These are phyloP conservation scores for Xanthoparmelia taractica DNA, from an alignment of 495 filamentous ascomycete species.

Conservation along the genomic window DNA sequence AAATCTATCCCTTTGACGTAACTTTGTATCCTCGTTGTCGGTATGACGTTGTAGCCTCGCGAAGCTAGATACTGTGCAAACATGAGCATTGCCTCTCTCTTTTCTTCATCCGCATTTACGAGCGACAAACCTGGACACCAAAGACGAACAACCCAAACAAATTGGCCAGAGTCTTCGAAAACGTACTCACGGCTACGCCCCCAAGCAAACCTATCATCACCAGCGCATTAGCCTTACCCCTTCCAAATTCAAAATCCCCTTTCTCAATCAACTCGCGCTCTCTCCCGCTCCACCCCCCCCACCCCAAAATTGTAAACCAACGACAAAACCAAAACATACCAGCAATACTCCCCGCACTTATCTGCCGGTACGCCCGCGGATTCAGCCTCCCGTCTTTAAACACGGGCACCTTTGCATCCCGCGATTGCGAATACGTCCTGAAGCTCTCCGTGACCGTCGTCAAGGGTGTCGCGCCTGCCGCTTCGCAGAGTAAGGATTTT, in stretches of 20 bases:
- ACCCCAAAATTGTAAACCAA: neutral
- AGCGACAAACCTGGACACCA: slow-evolving; percentile 55
- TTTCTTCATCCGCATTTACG: slow-evolving; percentile 6
- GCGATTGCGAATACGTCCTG: slow-evolving; percentile 21
- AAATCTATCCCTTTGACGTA: slow-evolving; percentile 53
- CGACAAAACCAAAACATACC: slow-evolving; percentile 37
- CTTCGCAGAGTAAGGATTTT: slow-evolving; percentile 21
- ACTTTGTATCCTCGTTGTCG: slow-evolving; percentile 50
- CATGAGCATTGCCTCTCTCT: neutral
- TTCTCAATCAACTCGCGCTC: neutral
- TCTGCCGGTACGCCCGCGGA: slow-evolving; percentile 52
- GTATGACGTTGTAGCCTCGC: slow-evolving; percentile 66
- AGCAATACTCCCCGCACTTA: slow-evolving; percentile 61
- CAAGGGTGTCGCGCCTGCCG: neutral
- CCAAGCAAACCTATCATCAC: slow-evolving; percentile 49
- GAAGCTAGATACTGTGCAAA: slow-evolving; percentile 54
- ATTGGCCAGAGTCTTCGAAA: slow-evolving; percentile 66
- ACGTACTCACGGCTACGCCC: slow-evolving; percentile 63
- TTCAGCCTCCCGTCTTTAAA: slow-evolving; percentile 35
- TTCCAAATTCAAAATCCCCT: neutral
- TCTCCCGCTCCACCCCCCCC: neutral
- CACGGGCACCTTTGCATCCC: slow-evolving; percentile 28
- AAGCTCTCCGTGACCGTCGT: neutral
- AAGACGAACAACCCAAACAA: slow-evolving; percentile 65
- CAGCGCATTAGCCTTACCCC: neutral